Percentiles rank a stretch among this genome's conserved stretches.
Conservation (phyloP, 768 basidiomycete species). For the Collybiopsis confluens region DNA sequence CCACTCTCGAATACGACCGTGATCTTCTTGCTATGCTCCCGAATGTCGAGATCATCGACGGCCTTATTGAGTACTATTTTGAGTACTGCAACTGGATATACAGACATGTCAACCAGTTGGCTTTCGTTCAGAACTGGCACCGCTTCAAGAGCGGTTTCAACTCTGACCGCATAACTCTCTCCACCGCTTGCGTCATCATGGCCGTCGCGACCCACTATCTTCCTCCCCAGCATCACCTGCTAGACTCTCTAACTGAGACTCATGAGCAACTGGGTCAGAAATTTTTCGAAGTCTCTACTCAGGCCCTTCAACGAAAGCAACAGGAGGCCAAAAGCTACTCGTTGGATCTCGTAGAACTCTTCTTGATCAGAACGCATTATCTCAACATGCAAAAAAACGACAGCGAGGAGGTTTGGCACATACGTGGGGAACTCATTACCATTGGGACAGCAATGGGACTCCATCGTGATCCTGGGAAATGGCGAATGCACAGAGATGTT, state of each 20-base stretch:
- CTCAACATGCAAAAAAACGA: slow-evolving; percentile 70
- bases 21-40: slow-evolving; percentile 70
- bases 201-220: slow-evolving; percentile 71
- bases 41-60: slow-evolving; percentile 63
- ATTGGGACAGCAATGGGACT: slow-evolving; percentile 81
- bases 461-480: slow-evolving; percentile 81
- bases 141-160: slow-evolving; percentile 66
- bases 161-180: slow-evolving; percentile 64
- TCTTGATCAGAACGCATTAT: slow-evolving; percentile 69
- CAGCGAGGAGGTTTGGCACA: slow-evolving; percentile 77
- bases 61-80: slow-evolving; percentile 72
- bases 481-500: slow-evolving; percentile 62
- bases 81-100: slow-evolving; percentile 89
- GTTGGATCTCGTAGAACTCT: slow-evolving; percentile 72
- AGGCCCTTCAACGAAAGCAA: slow-evolving; percentile 58
- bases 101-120: slow-evolving; percentile 64
- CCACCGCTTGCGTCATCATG: slow-evolving; percentile 72
- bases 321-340: slow-evolving; percentile 57
- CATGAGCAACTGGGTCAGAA: slow-evolving; percentile 59
- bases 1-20: slow-evolving; percentile 59
- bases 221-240: slow-evolving; percentile 57
- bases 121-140: slow-evolving; percentile 64
- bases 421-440: slow-evolving; percentile 68
- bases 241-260: slow-evolving; percentile 46
- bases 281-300: slow-evolving; percentile 67